Evolutionary conservation across 1,139 yeast species (phyloP), one percentile per base, ranked within the genome.

Genomic region (Zygosaccharomyces sapae): DNA sequence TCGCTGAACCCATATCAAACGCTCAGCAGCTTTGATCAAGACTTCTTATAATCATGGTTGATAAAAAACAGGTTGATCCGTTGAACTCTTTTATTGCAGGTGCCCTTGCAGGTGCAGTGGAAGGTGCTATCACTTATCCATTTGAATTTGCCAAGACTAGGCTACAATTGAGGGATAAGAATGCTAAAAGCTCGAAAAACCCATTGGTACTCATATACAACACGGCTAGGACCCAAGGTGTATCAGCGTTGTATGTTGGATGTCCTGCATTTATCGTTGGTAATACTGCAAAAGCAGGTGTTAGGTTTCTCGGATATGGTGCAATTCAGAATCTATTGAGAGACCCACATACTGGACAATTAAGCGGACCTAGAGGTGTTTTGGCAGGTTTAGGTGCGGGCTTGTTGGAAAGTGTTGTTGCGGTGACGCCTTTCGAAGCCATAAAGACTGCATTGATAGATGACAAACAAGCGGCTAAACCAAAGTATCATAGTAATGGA

Each of bases 301-400:
- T 90, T 2, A 76, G 98, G 55, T 92, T 92, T 67, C 74, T 92
- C 12, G 97, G 97, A 6, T 92, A 88, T 62, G 98, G 92, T 65
- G 76, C 83, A 24, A 86, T 92, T 66, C 90, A 89, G 65, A 75
- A 81, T 43, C 59, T 85, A 22, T 72, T 92, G 51, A 80, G 83
- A 27, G 97, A 92, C 65, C 81, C 81, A 56, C 78, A 86, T 54
- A 61, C 67, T 5, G 98, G 98, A 6, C 85, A 86, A 63, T 72
- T 92, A 45, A 80, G 94, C 31, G 95, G 95, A 3, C 83, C 95
- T 3, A 71, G 96, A 58, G 97, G 97, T 52, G 95, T 89, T 3
- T 50, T 90, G 41, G 98, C 98, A 1, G 98, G 98, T 8, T 73
- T 92, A 38, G 97, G 97, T 38, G 98, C 98, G 1, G 98, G 98